These are phyloP conservation scores for Chamaenerion angustifolium DNA, from an alignment of 345 rosid genomes.

Conservation along the genomic window DNA sequence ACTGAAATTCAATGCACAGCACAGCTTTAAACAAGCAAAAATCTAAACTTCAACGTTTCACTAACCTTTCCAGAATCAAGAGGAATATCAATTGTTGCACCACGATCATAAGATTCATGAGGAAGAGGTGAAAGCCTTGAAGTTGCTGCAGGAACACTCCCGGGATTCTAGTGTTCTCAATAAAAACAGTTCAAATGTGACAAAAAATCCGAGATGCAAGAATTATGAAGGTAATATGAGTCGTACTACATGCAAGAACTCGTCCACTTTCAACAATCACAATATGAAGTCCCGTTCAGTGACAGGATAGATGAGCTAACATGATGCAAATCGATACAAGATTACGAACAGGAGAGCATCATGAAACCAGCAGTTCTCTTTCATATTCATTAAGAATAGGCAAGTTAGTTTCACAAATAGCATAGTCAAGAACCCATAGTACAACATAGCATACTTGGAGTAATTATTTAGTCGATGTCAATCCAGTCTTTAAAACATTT, in stretches of 20 bases:
- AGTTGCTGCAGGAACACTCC: slow-evolving; percentile 59
- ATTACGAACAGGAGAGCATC: too few relatives aligned
- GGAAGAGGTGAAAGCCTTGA: slow-evolving; percentile 85
- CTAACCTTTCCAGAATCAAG: slow-evolving; percentile 59
- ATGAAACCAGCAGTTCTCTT: slow-evolving; percentile 1
- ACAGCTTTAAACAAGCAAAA: slow-evolving; percentile 1
- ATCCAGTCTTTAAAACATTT: too few relatives aligned
- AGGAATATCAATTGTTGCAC: slow-evolving; percentile 74
- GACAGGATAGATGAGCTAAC: not conserved
- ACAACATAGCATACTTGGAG: too few relatives aligned
- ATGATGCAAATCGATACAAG: not conserved
- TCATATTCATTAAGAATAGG: not conserved
- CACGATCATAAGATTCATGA: slow-evolving; percentile 83
- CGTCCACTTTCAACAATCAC: too few relatives aligned
- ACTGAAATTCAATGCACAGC: not conserved
- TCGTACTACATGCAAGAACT: too few relatives aligned
- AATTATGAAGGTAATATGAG: too few relatives aligned
- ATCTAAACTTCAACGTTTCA: slow-evolving; percentile 2
- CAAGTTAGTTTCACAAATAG: not conserved
- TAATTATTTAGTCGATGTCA: too few relatives aligned
- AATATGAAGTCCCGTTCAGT: too few relatives aligned
- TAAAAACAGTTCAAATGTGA: slow-evolving; percentile 3
- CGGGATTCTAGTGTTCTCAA: slow-evolving; percentile 45
- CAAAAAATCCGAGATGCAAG: not conserved
- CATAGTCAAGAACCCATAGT: not conserved